phyloP scores from a whole-genome alignment of 73 alveolate genomes.

The Paramecium bursaria region DNA sequence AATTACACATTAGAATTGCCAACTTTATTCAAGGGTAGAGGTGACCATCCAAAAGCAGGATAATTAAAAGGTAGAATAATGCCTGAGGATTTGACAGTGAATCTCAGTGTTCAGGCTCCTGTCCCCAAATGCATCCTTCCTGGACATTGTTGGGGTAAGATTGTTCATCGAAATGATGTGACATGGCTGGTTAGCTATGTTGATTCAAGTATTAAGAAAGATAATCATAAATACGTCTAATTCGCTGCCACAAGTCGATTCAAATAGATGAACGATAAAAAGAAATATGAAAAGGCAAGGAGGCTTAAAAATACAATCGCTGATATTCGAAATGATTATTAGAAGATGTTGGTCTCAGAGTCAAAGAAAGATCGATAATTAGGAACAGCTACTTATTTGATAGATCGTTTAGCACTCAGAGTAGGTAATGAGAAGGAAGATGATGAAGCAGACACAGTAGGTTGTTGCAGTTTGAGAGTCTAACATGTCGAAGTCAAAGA shows the following conservation, averaged over 20 bases:
- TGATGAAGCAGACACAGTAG: constrained; percentile 99
- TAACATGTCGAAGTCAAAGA: constrained; percentile 88
- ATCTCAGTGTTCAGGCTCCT: constrained; percentile 85
- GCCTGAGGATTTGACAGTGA: constrained; percentile 94
- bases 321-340: constrained; percentile 85
- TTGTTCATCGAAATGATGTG: constrained; percentile 93
- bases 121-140: constrained; percentile 84
- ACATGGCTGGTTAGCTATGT: constrained; percentile 98
- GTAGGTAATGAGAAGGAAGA: constrained; percentile 99
- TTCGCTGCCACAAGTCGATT: constrained; percentile 95
- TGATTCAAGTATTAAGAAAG: constrained; percentile 86
- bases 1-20: constrained; percentile 97
- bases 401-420: constrained; percentile 98
- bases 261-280: constrained; percentile 96
- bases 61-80: constrained; percentile 84
- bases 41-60: constrained; percentile 99
- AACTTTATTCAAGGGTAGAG: constrained; percentile 99
- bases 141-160: constrained; percentile 98
- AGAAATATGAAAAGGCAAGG: constrained; percentile 97
- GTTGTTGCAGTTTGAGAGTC: constrained; percentile 98
- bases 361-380: constrained; percentile 80
- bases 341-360: constrained; percentile 79
- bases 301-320: constrained; percentile 82
- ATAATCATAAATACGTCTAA: constrained; percentile 89
- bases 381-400: constrained; percentile 98